Conservation (phyloP, 306 rosid species). For the Cajanus cajan region DNA sequence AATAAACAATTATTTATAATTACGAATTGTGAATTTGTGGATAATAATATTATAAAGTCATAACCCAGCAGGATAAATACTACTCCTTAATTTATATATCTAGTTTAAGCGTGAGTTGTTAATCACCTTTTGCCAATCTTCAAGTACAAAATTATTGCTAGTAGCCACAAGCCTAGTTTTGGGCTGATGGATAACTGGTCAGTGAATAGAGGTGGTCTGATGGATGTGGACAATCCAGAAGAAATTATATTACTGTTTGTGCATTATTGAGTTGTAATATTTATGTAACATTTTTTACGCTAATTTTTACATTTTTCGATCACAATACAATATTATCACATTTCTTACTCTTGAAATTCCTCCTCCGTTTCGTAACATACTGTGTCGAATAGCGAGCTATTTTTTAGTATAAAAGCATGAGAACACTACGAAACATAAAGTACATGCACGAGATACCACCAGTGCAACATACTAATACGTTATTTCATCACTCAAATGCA, state of each 20-base stretch:
- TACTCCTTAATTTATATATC: background rate
- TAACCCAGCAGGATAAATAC: too few relatives aligned
- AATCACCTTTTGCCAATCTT: background rate
- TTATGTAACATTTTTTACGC: background rate
- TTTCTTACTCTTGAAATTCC: background rate
- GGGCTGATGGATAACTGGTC: background rate
- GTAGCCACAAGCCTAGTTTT: background rate
- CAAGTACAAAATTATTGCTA: background rate
- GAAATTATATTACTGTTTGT: background rate
- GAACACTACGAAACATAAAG: background rate
- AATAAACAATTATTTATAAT: too few relatives aligned
- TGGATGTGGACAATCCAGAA: background rate
- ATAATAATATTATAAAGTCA: too few relatives aligned
- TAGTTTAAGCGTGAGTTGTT: background rate
- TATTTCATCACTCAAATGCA: background rate
- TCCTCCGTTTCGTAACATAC: background rate
- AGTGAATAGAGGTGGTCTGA: too few relatives aligned
- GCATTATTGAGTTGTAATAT: background rate
- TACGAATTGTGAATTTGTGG: too few relatives aligned
- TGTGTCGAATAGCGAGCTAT: background rate
- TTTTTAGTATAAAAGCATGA: background rate
- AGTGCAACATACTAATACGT: background rate
- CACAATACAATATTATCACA: background rate
- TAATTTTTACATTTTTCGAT: background rate
- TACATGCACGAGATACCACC: background rate